Evolutionary conservation across 148 eudicot genomes (phyloP), one percentile per base, ranked within the genome.

Genomic region (Limonium bicolor): DNA sequence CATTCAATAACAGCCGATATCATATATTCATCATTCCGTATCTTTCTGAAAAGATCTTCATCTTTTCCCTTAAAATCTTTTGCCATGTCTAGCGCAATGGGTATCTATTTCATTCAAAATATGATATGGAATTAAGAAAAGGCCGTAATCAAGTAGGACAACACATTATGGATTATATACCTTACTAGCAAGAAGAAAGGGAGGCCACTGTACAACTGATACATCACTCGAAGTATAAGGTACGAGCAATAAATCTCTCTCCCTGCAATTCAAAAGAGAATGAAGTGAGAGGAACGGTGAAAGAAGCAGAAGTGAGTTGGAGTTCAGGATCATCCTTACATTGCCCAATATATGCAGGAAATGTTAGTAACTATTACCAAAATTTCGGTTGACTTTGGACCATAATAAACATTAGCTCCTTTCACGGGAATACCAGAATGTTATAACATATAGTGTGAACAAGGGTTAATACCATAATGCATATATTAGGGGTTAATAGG

Each of bases 101-200:
- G 99, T 67, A 90, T 90, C 99, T 90, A 55, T 47, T 22, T 22
- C 20, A 38, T 18, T 41, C 33, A 40, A 25, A 30, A 51, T 35
- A 36, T 26, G 21, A 52, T 33, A 20, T n/a, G n/a, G n/a, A n/a
- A n/a, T n/a, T n/a, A n/a, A 30, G 23, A 47, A 11, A 40, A 50
- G 20, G 17, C 5, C 38, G 9, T 20, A 20, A 6, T 35, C 7
- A 30, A 45, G 12, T 25, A 39, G 17, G 36, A 57, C 17, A 53
- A 41, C 41, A 54, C 34, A 39, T 29, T 29, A 32, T 29, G 28
- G 30, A 36, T 48, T 19, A 7, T 58, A 38, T 48, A 90, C 99
- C 99, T 85, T 90, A 60, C 99, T 90, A 55, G 99, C 94, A 50
- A 90, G 86, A 69, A 90, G 78, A 63, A 90, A 90, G 60, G 99